Evolutionary conservation across 2,329 filamentous ascomycete species (phyloP).

Genomic region (Paraphaeosphaeria minitans): DNA sequence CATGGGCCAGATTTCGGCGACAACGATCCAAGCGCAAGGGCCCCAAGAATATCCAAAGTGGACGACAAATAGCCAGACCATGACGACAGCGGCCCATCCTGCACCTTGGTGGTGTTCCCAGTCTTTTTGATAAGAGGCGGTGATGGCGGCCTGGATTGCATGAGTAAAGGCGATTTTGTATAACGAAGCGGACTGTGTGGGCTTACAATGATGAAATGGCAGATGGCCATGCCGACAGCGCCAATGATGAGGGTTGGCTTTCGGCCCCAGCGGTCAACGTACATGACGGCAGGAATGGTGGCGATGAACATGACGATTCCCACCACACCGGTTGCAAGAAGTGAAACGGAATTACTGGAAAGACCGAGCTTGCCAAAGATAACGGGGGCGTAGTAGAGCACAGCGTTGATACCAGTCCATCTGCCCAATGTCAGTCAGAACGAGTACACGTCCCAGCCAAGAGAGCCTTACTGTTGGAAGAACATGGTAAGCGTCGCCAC

Average conservation of each 20-base stretch:
- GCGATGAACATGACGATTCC: slow-evolving; percentile 71
- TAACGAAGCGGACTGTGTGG: not conserved
- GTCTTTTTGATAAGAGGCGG: slow-evolving; percentile 64
- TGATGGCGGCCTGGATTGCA: slow-evolving; percentile 57
- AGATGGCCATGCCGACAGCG: slow-evolving; percentile 71
- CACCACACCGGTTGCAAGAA: slow-evolving; percentile 72
- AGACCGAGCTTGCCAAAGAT: slow-evolving; percentile 57
- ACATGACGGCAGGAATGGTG: slow-evolving; percentile 70
- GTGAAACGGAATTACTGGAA: slow-evolving; percentile 53
- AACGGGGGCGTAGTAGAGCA: slow-evolving; percentile 56
- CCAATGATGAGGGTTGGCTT: slow-evolving; percentile 67
- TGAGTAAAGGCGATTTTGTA: not conserved
- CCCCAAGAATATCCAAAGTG: slow-evolving; percentile 79
- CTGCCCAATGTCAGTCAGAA: not conserved
- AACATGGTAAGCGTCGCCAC: slow-evolving; percentile 61
- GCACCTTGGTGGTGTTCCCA: slow-evolving; percentile 64
- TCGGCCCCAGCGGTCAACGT: slow-evolving; percentile 67
- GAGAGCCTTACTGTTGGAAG: slow-evolving; percentile 52
- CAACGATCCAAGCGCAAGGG: slow-evolving; percentile 74
- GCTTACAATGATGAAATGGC: slow-evolving; percentile 69
- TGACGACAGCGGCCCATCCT: slow-evolving; percentile 70
- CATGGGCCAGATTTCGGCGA: slow-evolving; percentile 75
- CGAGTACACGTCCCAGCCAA: not conserved
- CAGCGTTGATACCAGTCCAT: slow-evolving; percentile 55
- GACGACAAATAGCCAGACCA: slow-evolving; percentile 76